Conservation (phyloP, 495 filamentous ascomycete species). For the Apiosordaria backusii region DNA sequence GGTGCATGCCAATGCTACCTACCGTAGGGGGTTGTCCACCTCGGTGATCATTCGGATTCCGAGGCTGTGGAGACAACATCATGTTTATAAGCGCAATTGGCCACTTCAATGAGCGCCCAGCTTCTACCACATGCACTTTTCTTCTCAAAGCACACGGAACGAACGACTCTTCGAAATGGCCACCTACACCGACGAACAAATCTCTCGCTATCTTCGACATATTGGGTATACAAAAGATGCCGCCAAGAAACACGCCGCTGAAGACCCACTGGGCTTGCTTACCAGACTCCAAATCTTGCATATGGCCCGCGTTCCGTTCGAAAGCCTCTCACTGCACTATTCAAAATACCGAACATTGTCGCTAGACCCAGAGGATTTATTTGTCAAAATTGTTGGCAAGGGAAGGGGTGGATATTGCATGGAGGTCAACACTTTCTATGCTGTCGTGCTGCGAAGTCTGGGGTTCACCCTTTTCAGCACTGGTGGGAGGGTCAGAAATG, state of each 20-base stretch:
- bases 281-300: slow-evolving; percentile 45
- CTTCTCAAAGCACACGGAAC: background rate
- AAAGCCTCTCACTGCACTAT: slow-evolving; percentile 58
- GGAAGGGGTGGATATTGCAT: slow-evolving; percentile 69
- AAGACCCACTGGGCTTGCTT: slow-evolving; percentile 33
- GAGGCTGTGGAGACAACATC: too few species aligned
- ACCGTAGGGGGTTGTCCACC: too few species aligned
- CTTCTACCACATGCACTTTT: background rate
- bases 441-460: slow-evolving; percentile 57
- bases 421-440: slow-evolving; percentile 68
- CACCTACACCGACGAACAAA: slow-evolving; percentile 26
- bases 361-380: slow-evolving; percentile 57
- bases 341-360: slow-evolving; percentile 47
- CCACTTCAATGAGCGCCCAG: background rate
- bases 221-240: slow-evolving; percentile 37
- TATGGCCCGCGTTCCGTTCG: slow-evolving; percentile 64
- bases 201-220: slow-evolving; percentile 36
- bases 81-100: background rate
- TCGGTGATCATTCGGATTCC: too few species aligned
- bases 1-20: too few species aligned
- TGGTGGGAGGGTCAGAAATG: slow-evolving; percentile 38
- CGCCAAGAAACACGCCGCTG: background rate
- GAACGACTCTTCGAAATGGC: slow-evolving; percentile 14
- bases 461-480: slow-evolving; percentile 55
- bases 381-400: slow-evolving; percentile 56